These are phyloP conservation scores for Solanum hybrid DNA, from an alignment of 305 asterid genomes.

Conservation along the genomic window DNA sequence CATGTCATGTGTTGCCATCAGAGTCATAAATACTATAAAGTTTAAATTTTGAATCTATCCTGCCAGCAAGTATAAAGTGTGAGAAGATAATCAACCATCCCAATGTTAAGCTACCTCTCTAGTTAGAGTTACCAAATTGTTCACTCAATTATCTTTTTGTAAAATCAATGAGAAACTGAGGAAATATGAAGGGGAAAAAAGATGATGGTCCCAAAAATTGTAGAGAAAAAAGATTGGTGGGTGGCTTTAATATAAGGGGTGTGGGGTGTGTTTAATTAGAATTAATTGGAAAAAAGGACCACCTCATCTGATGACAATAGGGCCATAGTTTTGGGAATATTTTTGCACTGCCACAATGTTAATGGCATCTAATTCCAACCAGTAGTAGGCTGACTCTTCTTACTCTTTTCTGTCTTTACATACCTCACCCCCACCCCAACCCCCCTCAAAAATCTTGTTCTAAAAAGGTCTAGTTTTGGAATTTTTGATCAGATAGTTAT, in stretches of 20 bases:
- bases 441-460: not conserved
- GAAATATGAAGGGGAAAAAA: not conserved
- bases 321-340: slow-evolving; percentile 23
- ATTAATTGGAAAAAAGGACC: slow-evolving; percentile 39
- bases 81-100: not conserved
- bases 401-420: slow-evolving; percentile 2
- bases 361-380: slow-evolving; percentile 23
- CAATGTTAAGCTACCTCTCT: not conserved
- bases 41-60: not conserved
- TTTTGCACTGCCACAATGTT: slow-evolving; percentile 16
- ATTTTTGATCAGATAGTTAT: slow-evolving; percentile 1
- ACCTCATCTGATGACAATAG: slow-evolving; percentile 25
- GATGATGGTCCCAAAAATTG: slow-evolving; percentile 13
- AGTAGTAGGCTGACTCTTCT: not conserved
- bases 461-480: slow-evolving; percentile 1
- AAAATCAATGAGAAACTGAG: not conserved
- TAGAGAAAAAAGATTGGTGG: slow-evolving; percentile 11
- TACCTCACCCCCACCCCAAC: not conserved
- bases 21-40: too few species aligned
- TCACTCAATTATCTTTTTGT: not conserved
- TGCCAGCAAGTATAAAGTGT: too few species aligned
- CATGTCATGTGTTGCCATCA: too few species aligned
- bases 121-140: not conserved
- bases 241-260: slow-evolving; percentile 6
- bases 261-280: slow-evolving; percentile 14